Base-by-base conservation (phyloP, 2,329 filamentous ascomycete genomes). In the Aspergillus sp. region DNA sequence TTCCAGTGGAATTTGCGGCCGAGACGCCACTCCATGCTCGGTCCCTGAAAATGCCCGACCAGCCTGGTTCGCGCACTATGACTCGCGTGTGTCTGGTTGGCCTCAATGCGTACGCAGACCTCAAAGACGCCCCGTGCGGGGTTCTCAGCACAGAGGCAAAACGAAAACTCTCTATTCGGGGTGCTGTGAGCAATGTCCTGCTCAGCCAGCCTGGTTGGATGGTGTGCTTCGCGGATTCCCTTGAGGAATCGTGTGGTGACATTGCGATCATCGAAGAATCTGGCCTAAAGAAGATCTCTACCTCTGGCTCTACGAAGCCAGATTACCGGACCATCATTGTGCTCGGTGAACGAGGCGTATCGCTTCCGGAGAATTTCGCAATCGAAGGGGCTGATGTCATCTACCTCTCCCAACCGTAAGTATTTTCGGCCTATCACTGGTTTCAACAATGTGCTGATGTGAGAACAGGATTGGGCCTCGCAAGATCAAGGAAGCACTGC, bases 261-360 rank as follows among this genome's bases (percentile, higher is more conserved):
- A 56, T 70, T 33, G 65, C 49, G 1, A 58, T 69, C 3, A 44
- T 69, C 0, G 66, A 69, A 40, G 60, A 67, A 46, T 56, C 58
- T 0, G 61, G 48, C 1, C 49, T 68, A 6, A 50, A 60, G n/a
- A 47, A 52, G 6, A 54, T 60, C 0, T 49, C 56, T 1, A 30
- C 35, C 5, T n/a, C 35, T 2, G 45, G 56, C 1, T 46, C 55
- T 2, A 40, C 60, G 6, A 53, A 57, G 3, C 35, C 55, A 10
- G 10, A 49, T 2, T 58, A 62, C 32, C 59, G 45, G n/a, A 57
- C 57, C 7, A 51, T 65, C 4, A 52, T 67, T 20, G 55, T 68
- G 2, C 54, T 68, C 4, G 57, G 57, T 3, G 51, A 52, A 13
- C 50, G 57, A 24, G 55, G 51, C 2, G 11, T 47, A 8, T 50